Evolutionary conservation across 129 eudicot species (phyloP).

Genomic region (Chrysanthemum lavandulifolium): DNA sequence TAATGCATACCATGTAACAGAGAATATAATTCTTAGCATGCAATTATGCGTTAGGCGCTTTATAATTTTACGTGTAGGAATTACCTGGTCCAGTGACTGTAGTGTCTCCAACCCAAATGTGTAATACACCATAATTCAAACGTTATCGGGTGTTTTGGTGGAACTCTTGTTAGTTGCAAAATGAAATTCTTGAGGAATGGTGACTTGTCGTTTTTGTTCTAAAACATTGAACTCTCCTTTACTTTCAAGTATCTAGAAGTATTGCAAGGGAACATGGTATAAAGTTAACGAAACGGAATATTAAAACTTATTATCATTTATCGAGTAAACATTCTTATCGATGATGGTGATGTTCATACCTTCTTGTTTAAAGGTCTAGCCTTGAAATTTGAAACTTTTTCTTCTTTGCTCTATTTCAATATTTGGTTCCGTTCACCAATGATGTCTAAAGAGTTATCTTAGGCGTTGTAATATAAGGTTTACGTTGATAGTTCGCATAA

Average conservation of each 20-base stretch:
- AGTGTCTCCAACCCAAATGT: no score
- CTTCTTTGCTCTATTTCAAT: slow-evolving; percentile 55
- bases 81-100: no score
- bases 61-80: no score
- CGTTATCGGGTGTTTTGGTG: slow-evolving; percentile 34
- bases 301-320: not conserved
- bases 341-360: slow-evolving; percentile 30
- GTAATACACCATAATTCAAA: no score
- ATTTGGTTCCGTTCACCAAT: slow-evolving; percentile 32
- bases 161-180: slow-evolving; percentile 74
- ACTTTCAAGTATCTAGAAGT: no score
- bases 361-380: slow-evolving; percentile 27
- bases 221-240: slow-evolving; percentile 27
- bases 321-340: not conserved
- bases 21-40: no score
- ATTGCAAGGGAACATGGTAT: not conserved
- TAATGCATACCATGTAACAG: no score
- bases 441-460: no score
- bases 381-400: slow-evolving; percentile 67
- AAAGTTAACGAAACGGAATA: not conserved
- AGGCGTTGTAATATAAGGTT: no score
- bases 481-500: no score
- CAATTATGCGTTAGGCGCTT: no score
- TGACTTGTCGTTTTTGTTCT: slow-evolving; percentile 61
- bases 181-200: slow-evolving; percentile 74